Percentiles rank a stretch among this genome's conserved stretches.
phyloP scores from a whole-genome alignment of 1,139 yeast genomes.

The Spathaspora sp. region DNA sequence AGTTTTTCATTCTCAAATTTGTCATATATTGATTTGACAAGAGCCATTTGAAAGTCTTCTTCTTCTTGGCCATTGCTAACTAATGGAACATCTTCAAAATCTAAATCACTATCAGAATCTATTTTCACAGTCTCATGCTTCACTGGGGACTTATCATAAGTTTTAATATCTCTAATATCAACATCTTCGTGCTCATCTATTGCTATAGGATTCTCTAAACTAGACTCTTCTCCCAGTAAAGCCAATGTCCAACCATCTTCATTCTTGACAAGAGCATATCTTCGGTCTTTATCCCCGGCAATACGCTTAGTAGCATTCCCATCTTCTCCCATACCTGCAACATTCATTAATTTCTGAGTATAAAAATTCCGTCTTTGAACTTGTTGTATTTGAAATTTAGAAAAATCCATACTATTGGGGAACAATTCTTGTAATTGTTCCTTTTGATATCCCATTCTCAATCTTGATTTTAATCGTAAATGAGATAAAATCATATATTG shows the following conservation, averaged over 20 bases:
- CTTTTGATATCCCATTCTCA: constrained; percentile 92
- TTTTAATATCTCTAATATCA: constrained; percentile 9
- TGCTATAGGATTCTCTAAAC: constrained; percentile 41
- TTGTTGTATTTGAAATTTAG: constrained; percentile 88
- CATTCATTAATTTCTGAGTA: constrained; percentile 83
- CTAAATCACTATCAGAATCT: constrained; percentile 38
- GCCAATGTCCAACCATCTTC: constrained; percentile 89
- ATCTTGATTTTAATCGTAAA: constrained; percentile 76
- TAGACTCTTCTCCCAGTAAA: constrained; percentile 43
- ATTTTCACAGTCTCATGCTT: constrained; percentile 10
- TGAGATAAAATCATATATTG: constrained; percentile 88
- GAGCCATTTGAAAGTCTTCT: constrained; percentile 29
- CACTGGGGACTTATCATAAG: constrained; percentile 5
- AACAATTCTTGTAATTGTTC: constrained; percentile 80
- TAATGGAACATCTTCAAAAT: constrained; percentile 63
- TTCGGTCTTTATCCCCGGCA: constrained; percentile 81
- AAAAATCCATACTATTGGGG: constrained; percentile 85
- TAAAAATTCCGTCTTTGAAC: constrained; percentile 88
- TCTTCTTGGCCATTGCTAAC: constrained; percentile 29
- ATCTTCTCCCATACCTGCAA: constrained; percentile 77
- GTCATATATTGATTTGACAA: constrained; percentile 39
- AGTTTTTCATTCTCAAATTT: constrained; percentile 19
- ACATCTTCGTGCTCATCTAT: constrained; percentile 34
- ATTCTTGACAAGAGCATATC: constrained; percentile 72
- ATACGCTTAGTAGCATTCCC: constrained; percentile 56